Conservation (phyloP, 768 basidiomycete genomes). For the Boletus insuetus region DNA sequence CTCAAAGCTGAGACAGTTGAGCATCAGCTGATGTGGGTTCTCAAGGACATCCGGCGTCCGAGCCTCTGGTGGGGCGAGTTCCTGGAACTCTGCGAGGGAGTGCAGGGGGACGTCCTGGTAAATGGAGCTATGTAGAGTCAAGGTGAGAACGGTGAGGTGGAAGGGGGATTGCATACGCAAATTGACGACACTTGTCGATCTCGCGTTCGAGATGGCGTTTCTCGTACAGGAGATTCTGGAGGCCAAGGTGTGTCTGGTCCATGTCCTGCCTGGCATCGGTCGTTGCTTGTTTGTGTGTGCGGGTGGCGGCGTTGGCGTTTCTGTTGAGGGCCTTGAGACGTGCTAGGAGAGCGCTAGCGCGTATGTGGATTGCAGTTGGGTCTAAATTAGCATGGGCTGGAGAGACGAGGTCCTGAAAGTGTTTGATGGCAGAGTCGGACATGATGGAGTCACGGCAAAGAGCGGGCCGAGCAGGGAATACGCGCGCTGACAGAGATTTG, state of each 20-base stretch:
- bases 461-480: slow-evolving; percentile 4
- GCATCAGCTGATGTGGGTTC: slow-evolving; percentile 81
- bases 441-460: slow-evolving; percentile 15
- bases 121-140: slow-evolving; percentile 55
- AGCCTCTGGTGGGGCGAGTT: slow-evolving; percentile 66
- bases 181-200: slow-evolving; percentile 90
- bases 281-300: slow-evolving; percentile 68
- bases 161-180: slow-evolving; percentile 52
- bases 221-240: slow-evolving; percentile 87
- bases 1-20: slow-evolving; percentile 84
- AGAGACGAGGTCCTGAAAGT: slow-evolving; percentile 62
- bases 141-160: background rate
- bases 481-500: slow-evolving; percentile 13
- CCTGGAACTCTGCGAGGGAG: slow-evolving; percentile 61
- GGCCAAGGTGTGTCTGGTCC: slow-evolving; percentile 84
- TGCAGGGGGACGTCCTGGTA: slow-evolving; percentile 86
- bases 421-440: slow-evolving; percentile 50
- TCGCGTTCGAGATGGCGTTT: slow-evolving; percentile 87
- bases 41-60: slow-evolving; percentile 57
- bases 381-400: slow-evolving; percentile 45
- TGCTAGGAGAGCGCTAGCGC: slow-evolving; percentile 73
- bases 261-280: slow-evolving; percentile 78
- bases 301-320: slow-evolving; percentile 66
- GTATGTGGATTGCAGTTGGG: slow-evolving; percentile 48
- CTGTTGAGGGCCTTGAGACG: slow-evolving; percentile 80